Conservation (phyloP, 164 flowering plant genomes). For the Aristolochia fimbriata region DNA sequence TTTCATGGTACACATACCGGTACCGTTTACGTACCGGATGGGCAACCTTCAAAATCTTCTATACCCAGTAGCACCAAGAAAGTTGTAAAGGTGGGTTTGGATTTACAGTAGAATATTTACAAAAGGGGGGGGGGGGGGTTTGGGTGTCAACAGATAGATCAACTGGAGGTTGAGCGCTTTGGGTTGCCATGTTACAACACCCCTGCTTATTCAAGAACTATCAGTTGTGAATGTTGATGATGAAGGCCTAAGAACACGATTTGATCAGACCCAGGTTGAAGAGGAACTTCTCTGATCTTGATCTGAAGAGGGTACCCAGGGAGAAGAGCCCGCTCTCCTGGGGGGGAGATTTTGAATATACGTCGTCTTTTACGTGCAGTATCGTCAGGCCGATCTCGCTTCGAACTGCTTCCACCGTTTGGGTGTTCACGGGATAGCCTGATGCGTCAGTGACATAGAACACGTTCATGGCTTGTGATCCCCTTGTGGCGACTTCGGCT, state of each 20-base stretch:
- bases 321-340: constrained; percentile 54
- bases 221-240: too few relatives aligned
- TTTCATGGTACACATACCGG: too few relatives aligned
- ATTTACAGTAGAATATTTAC: neutral
- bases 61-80: too few relatives aligned
- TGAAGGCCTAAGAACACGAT: constrained; percentile 36
- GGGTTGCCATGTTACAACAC: neutral
- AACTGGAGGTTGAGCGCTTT: neutral
- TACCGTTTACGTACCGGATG: too few relatives aligned
- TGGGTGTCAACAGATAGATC: too few relatives aligned
- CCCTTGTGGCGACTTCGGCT: constrained; percentile 87
- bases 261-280: constrained; percentile 66
- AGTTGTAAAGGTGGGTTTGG: too few relatives aligned
- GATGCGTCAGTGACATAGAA: constrained; percentile 84
- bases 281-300: constrained; percentile 77
- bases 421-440: constrained; percentile 56
- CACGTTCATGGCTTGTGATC: constrained; percentile 66
- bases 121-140: neutral
- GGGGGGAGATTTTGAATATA: constrained; percentile 31
- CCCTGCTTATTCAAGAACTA: neutral
- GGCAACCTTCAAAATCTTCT: too few relatives aligned
- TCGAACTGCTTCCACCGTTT: constrained; percentile 71
- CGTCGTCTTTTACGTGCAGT: constrained; percentile 59
- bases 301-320: constrained; percentile 51
- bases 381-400: constrained; percentile 59